Conservation (phyloP, 768 basidiomycete genomes). For the Lactarius hengduanensis region DNA sequence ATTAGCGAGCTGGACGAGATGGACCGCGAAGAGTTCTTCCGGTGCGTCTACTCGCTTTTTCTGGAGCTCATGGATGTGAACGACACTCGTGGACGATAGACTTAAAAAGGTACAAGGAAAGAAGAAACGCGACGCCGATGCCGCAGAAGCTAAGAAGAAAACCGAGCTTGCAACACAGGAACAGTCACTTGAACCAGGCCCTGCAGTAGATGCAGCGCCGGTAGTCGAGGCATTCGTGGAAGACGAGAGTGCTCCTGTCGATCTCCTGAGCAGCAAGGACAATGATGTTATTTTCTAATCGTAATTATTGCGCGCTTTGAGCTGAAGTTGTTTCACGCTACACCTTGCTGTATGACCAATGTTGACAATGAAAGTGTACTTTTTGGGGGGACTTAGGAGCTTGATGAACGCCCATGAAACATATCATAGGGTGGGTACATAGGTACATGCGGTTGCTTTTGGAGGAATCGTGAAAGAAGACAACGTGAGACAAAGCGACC, state of each 20-base stretch:
- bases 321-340: conserved; percentile 8
- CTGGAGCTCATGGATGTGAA: background rate
- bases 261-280: conserved; percentile 85
- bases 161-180: conserved; percentile 22
- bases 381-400: background rate
- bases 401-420: conserved; percentile 41
- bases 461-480: conserved; percentile 37
- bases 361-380: background rate
- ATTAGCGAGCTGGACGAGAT: conserved; percentile 97
- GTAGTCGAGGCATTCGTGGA: conserved; percentile 28
- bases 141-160: conserved; percentile 33
- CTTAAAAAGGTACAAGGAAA: conserved; percentile 97
- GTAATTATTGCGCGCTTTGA: conserved; percentile 16
- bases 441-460: conserved; percentile 66
- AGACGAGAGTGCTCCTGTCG: conserved; percentile 38
- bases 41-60: conserved; percentile 44
- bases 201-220: background rate
- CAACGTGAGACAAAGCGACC: conserved; percentile 34
- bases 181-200: conserved; percentile 19
- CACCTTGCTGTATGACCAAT: conserved; percentile 6
- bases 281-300: conserved; percentile 88
- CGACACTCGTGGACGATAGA: conserved; percentile 41
- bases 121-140: conserved; percentile 77
- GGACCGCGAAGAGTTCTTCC: conserved; percentile 95
- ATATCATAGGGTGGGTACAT: conserved; percentile 57